A percentile compares a stretch with the other conserved stretches of the same genome.
phyloP scores from a whole-genome alignment of 768 basidiomycete genomes.

The Tylopilus intermedius region DNA sequence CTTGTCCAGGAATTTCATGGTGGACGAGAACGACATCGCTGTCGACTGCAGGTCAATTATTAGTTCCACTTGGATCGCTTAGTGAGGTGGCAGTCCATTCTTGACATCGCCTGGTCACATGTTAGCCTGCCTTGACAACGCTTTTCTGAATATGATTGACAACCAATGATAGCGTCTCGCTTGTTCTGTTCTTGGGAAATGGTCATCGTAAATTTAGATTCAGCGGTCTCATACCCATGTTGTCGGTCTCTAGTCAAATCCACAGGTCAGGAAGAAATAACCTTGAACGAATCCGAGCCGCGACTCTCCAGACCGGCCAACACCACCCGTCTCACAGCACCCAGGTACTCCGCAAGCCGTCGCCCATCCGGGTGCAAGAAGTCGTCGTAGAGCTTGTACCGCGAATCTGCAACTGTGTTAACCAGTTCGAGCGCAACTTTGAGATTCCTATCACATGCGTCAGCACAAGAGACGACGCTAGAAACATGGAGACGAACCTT shows the following conservation, averaged over 20 bases:
- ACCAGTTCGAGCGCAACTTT: constrained; percentile 69
- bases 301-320: constrained; percentile 69
- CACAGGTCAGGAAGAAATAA: constrained; percentile 26
- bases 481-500: constrained; percentile 45
- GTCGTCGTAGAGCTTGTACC: constrained; percentile 80
- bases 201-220: neutral
- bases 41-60: neutral
- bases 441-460: constrained; percentile 52
- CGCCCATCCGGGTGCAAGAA: constrained; percentile 61
- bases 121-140: neutral
- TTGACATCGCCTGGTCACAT: constrained; percentile 1
- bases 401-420: constrained; percentile 85
- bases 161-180: neutral
- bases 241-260: neutral
- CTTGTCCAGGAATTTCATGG: constrained; percentile 41
- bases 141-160: neutral
- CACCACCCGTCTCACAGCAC: constrained; percentile 64
- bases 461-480: neutral
- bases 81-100: neutral
- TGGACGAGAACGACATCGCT: constrained; percentile 5
- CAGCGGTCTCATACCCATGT: neutral
- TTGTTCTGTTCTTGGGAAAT: neutral
- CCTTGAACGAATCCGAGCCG: constrained; percentile 71
- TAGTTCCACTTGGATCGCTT: neutral
- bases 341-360: constrained; percentile 67